Evolutionary conservation across 2,329 filamentous ascomycete species (phyloP).

Genomic region (Pyrenochaeta sp.): DNA sequence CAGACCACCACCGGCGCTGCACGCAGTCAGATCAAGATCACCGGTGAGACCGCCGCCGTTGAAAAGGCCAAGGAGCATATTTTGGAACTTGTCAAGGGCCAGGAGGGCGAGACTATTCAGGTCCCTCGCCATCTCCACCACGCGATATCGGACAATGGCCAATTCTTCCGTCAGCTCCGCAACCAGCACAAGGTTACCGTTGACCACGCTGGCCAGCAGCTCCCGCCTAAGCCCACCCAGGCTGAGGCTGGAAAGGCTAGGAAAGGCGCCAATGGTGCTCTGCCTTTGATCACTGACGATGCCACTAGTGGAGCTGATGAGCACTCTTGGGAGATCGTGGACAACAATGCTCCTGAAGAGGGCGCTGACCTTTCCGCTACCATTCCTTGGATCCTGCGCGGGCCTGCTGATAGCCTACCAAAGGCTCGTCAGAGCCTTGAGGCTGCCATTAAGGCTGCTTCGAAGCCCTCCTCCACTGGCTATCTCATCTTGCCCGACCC

Average conservation of each 20-base stretch:
- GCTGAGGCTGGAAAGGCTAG: conserved; percentile 56
- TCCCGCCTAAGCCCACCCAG: conserved; percentile 73
- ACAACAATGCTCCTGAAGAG: conserved; percentile 64
- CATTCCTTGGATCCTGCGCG: conserved; percentile 90
- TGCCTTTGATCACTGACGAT: conserved; percentile 93
- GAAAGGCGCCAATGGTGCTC: conserved; percentile 66
- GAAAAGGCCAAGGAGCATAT: conserved; percentile 90
- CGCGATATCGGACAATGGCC: conserved; percentile 83
- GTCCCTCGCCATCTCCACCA: conserved; percentile 87
- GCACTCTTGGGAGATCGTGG: conserved; percentile 85
- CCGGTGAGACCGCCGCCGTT: conserved; percentile 79
- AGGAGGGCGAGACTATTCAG: conserved; percentile 86
- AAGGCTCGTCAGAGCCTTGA: conserved; percentile 81
- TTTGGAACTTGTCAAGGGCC: conserved; percentile 77
- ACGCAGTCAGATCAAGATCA: conserved; percentile 85
- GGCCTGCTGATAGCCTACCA: conserved; percentile 77
- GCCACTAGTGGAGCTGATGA: conserved; percentile 64
- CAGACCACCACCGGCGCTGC: conserved; percentile 74
- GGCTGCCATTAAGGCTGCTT: conserved; percentile 75
- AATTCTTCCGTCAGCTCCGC: conserved; percentile 90
- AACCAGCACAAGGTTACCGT: conserved; percentile 89
- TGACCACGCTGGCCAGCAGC: conserved; percentile 83
- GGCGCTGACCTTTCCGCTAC: conserved; percentile 62
- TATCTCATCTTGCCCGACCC: conserved; percentile 92
- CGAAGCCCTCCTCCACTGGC: conserved; percentile 76